Evolutionary conservation across 768 basidiomycete genomes (phyloP).

Genomic region (Boletus bicolor): DNA sequence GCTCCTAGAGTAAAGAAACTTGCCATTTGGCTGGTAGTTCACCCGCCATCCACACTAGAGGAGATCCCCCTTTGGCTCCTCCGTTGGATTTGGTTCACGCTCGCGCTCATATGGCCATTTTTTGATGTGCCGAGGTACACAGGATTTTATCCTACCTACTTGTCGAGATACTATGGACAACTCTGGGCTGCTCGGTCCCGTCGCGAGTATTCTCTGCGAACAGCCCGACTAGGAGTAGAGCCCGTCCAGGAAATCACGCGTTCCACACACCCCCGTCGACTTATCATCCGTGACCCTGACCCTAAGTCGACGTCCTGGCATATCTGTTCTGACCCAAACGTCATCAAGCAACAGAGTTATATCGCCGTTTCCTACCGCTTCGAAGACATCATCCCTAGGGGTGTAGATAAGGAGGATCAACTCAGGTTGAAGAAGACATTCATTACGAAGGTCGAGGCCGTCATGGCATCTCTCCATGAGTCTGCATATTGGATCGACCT

Average conservation of each 20-base stretch:
- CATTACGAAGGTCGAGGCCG: not conserved
- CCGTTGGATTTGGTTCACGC: conserved; percentile 17
- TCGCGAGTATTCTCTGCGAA: conserved; percentile 21
- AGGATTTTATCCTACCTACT: conserved; percentile 15
- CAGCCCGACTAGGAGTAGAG: not conserved
- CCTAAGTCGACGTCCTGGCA: not conserved
- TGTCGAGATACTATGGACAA: conserved; percentile 19
- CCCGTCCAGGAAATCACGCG: conserved; percentile 9
- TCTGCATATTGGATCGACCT: conserved; percentile 26
- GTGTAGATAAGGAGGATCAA: not conserved
- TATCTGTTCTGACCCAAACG: not conserved
- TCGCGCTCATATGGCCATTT: conserved; percentile 17
- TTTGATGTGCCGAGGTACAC: not conserved
- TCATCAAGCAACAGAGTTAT: conserved; percentile 14
- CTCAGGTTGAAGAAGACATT: not conserved
- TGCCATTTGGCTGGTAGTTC: conserved; percentile 14
- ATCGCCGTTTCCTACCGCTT: conserved; percentile 19
- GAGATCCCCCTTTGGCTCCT: conserved; percentile 8
- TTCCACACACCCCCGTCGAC: conserved; percentile 14
- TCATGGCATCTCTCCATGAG: conserved; percentile 4
- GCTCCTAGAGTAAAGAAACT: conserved; percentile 7
- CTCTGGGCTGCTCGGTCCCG: conserved; percentile 25
- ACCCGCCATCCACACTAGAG: not conserved
- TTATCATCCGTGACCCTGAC: conserved; percentile 11
- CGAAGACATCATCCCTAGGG: conserved; percentile 4